Conservation (phyloP, 1,284 basidiomycete genomes). For the Vanrija humicola region DNA sequence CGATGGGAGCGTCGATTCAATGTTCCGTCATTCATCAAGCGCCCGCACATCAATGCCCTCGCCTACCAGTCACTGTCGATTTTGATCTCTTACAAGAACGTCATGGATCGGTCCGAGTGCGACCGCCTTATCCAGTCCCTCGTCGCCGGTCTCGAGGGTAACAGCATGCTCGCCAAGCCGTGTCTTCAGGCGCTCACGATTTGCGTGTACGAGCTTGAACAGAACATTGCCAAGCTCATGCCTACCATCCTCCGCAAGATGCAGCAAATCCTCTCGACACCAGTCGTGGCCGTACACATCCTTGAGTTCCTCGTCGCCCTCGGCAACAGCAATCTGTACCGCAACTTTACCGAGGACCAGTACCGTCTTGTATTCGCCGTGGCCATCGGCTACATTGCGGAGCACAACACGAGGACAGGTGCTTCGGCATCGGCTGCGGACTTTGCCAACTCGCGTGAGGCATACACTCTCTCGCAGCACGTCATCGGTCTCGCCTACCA, state of each 20-base stretch:
- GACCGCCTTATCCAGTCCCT: slow-evolving; percentile 78
- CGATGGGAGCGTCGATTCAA: slow-evolving; percentile 48
- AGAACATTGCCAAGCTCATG: slow-evolving; percentile 76
- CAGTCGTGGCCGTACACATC: slow-evolving; percentile 91
- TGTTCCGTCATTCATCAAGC: slow-evolving; percentile 54
- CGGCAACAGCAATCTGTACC: slow-evolving; percentile 74
- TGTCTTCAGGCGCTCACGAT: slow-evolving; percentile 88
- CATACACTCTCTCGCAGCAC: slow-evolving; percentile 91
- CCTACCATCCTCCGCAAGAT: slow-evolving; percentile 81
- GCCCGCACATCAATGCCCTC: slow-evolving; percentile 80
- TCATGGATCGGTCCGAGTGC: slow-evolving; percentile 59
- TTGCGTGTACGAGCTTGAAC: slow-evolving; percentile 81
- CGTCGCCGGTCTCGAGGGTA: slow-evolving; percentile 66
- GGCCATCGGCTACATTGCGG: slow-evolving; percentile 88
- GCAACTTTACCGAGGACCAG: slow-evolving; percentile 88
- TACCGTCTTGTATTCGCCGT: slow-evolving; percentile 95
- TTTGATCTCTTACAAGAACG: slow-evolving; percentile 79
- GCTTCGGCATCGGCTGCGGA: slow-evolving; percentile 46
- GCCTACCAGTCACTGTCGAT: slow-evolving; percentile 85
- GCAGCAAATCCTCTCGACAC: slow-evolving; percentile 90
- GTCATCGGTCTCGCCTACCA: slow-evolving; percentile 91
- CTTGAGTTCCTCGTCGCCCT: slow-evolving; percentile 87
- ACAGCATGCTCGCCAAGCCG: slow-evolving; percentile 78
- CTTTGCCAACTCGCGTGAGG: slow-evolving; percentile 58
- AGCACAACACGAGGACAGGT: slow-evolving; percentile 56